Base-by-base conservation (phyloP, 768 basidiomycete species). In the Xerocomellus chrysenteron region DNA sequence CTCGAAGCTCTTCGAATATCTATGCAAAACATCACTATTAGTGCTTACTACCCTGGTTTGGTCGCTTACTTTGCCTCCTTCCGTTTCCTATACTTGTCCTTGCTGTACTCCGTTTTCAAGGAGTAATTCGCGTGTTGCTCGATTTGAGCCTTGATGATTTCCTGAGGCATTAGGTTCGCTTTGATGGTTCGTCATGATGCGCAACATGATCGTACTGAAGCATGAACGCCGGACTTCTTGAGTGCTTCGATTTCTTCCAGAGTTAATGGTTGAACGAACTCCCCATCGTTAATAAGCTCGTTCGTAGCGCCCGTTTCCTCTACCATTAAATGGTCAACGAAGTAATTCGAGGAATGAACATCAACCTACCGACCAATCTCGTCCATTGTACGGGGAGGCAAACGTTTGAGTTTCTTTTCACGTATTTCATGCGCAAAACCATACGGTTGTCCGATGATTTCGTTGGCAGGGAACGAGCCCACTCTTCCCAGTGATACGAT, bases 221-320 rank as follows among this genome's bases (percentile, higher is more conserved):
- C 89, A 75, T 88, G 88, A 1, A 86, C 76, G 5, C 95, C 95
- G 46, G 92, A 83, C 50, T 86, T 82, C 67, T 95, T 92, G 56
- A 98, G 73, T 8, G 81, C 78, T 65, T 89, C 83, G 48, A 99
- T 98, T 68, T 98, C 96, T 41, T 83, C 84, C 28, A 84, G 71
- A 2, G 90, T 90, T 56, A 98, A 73, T 30, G 92, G 88, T 61
- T 96, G 92, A 1, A 94, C 88, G 51, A 85, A 83, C 65, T 86
- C 81, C 3, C 86, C 89, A 58, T 96, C 94, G 64, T 90, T 89
- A 24, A 99, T 99, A 4, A 94, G 80, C 66, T 99, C 94, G 65
- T 99, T 99, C 4, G 94, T 99, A 2, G 95, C 96, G 50, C 90
- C 89, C 13, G 95, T 98, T 66, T 98, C 96, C 85, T 95, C 96